A percentile compares a stretch with the other conserved stretches of the same genome.
These are phyloP conservation scores for Exophiala oligosperma DNA, from an alignment of 2,329 filamentous ascomycete species.

Conservation along the genomic window DNA sequence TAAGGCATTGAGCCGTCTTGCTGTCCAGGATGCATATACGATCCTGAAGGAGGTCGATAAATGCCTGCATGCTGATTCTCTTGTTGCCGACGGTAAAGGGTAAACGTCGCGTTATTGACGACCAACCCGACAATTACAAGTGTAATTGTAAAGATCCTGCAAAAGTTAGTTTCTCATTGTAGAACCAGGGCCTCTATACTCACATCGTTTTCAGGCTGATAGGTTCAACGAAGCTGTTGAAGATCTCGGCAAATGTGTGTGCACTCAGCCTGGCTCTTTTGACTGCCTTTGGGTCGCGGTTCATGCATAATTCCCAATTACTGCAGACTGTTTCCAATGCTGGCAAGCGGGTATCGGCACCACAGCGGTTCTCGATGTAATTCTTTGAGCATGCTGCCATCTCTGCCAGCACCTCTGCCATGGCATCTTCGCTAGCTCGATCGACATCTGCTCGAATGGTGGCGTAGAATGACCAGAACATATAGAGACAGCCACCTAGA, in stretches of 20 bases:
- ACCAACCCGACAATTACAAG: conserved; percentile 26
- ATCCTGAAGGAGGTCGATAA: conserved; percentile 23
- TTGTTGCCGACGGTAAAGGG: conserved; percentile 27
- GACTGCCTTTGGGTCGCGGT: conserved; percentile 73
- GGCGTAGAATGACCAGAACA: conserved; percentile 67
- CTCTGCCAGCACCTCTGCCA: conserved; percentile 68
- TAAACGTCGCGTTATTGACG: conserved; percentile 30
- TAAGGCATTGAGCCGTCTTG: conserved; percentile 17
- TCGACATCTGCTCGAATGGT: conserved; percentile 75
- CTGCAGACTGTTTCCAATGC: conserved; percentile 72
- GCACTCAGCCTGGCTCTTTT: conserved; percentile 79
- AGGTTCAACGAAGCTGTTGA: conserved; percentile 89
- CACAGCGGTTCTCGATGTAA: conserved; percentile 76
- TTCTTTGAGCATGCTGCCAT: conserved; percentile 72
- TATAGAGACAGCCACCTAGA: conserved; percentile 55
- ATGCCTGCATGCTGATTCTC: conserved; percentile 18
- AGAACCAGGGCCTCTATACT: conserved; percentile 30
- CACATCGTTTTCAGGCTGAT: conserved; percentile 83
- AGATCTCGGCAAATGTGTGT: conserved; percentile 85
- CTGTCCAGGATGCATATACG: conserved; percentile 23
- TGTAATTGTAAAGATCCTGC: conserved; percentile 25
- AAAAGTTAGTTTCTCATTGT: conserved; percentile 24
- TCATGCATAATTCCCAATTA: conserved; percentile 86
- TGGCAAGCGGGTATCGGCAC: conserved; percentile 64
- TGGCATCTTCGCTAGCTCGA: conserved; percentile 67